These are phyloP conservation scores for Eugenia klotzschiana DNA, from an alignment of 441 rosid genomes.

Conservation along the genomic window DNA sequence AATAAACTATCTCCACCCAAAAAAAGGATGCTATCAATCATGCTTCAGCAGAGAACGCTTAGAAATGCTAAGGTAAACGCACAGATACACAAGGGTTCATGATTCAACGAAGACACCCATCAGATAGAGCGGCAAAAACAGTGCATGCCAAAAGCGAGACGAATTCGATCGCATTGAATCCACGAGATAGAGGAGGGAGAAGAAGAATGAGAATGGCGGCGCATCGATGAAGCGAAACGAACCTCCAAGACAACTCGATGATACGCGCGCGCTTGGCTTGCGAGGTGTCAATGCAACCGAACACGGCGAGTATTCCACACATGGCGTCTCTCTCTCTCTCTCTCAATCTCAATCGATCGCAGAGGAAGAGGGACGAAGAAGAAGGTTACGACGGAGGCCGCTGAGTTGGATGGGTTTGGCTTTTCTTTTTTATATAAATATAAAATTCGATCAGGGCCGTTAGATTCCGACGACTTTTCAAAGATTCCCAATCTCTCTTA, in stretches of 20 bases:
- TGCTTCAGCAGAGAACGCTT: not conserved
- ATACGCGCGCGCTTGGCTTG: constrained; percentile 90
- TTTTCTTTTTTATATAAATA: not conserved
- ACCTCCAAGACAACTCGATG: constrained; percentile 90
- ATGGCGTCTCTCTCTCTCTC: constrained; percentile 19
- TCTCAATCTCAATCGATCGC: not conserved
- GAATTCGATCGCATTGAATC: not conserved
- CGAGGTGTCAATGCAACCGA: constrained; percentile 73
- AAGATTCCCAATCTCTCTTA: not conserved
- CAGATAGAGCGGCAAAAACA: not conserved
- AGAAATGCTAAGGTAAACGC: not conserved
- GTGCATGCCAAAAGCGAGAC: not conserved
- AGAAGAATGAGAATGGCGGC: not conserved
- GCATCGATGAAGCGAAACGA: not conserved
- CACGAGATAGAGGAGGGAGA: not conserved
- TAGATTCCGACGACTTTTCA: constrained; percentile 10
- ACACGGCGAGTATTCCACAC: constrained; percentile 94
- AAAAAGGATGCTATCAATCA: not conserved
- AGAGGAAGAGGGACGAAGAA: not conserved
- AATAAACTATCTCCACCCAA: not conserved
- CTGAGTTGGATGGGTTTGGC: not conserved
- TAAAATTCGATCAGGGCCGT: constrained; percentile 23
- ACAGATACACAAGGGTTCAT: not conserved
- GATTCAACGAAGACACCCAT: not conserved
- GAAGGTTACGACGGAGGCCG: not conserved